Evolutionary conservation across 2,329 filamentous ascomycete genomes (phyloP), one percentile per base, ranked within the genome.

Genomic region (Fusarium nurragi): DNA sequence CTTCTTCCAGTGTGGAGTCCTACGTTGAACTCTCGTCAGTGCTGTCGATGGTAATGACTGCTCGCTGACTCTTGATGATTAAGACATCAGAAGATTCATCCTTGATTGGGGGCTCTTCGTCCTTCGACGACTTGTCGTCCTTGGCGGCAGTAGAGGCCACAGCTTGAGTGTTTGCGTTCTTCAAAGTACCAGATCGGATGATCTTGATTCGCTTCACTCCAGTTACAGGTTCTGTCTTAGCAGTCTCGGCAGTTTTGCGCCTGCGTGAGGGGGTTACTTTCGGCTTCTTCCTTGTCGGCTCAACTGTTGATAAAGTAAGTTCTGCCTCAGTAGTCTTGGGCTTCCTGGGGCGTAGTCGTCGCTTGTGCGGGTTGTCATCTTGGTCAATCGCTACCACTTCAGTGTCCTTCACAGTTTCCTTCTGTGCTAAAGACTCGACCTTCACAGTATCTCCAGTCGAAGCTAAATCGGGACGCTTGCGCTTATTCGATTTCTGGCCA

Each of bases 271-370:
- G 60, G 12, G 18, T 37, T 18, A 26, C 40, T 49, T 44, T 67
- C 16, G 37, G 38, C 36, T 50, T 55, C 45, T 67, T 64, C n/a
- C 47, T 45, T 28, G 47, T 26, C 22, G 63, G 56, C 23, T 54
- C 58, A n/a, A 49, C 43, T 25, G 55, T 54, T 10, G 47, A 38
- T 16, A 40, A 44, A 16, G 40, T 44, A 22, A 48, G 32, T 34
- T 68, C 56, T 11, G 54, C 54, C 21, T 68, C 56, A 2, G 49
- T 38, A 5, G 54, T 41, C 28, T 57, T 63, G 22, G 54, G 46
- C 19, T 71, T 71, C 43, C 67, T 61, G 3, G 69, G 64, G 32
- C 69, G 60, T 6, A 71, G 61, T 40, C 62, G 64, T 58, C 67
- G 58, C 36, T 65, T 71, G 41, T 60, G 51, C 14, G 59, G 56